Conservation (phyloP, 106 monocot genomes). For the Iris macrosiphon region DNA sequence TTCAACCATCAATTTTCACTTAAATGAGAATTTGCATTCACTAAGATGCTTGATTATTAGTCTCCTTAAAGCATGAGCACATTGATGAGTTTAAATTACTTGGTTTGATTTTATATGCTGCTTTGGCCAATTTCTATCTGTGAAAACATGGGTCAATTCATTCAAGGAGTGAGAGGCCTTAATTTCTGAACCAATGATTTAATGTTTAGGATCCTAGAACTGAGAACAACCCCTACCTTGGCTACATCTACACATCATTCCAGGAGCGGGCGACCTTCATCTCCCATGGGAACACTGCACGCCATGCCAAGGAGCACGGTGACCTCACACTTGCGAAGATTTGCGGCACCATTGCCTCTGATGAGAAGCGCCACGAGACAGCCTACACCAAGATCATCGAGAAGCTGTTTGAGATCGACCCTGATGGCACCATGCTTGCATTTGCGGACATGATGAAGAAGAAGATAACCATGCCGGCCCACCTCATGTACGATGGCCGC, state of each 20-base stretch:
- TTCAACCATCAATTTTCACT: too few species aligned
- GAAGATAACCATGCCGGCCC: constrained; percentile 60
- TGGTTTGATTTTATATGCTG: too few species aligned
- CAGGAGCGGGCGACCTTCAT: constrained; percentile 67
- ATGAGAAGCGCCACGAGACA: constrained; percentile 63
- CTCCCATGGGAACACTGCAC: constrained; percentile 59
- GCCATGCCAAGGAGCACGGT: constrained; percentile 52
- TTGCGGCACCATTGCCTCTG: constrained; percentile 53
- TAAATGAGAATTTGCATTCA: too few species aligned
- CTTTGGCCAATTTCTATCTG: too few species aligned
- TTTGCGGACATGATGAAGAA: constrained; percentile 66
- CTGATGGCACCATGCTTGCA: constrained; percentile 44
- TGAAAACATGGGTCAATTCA: too few species aligned
- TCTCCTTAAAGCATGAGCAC: too few species aligned
- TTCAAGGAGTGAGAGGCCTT: too few species aligned
- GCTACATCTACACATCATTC: constrained; percentile 65
- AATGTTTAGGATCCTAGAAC: constrained; percentile 73
- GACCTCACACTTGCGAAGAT: constrained; percentile 51
- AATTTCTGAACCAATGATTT: too few species aligned
- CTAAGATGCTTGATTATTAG: too few species aligned
- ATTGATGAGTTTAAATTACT: too few species aligned
- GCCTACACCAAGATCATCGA: constrained; percentile 64
- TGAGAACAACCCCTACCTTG: constrained; percentile 58
- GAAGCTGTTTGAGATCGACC: constrained; percentile 58
- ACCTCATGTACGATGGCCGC: constrained; percentile 49